Evolutionary conservation across 1,284 basidiomycete species (phyloP).

Genomic region (Naganishia liquefaciens): DNA sequence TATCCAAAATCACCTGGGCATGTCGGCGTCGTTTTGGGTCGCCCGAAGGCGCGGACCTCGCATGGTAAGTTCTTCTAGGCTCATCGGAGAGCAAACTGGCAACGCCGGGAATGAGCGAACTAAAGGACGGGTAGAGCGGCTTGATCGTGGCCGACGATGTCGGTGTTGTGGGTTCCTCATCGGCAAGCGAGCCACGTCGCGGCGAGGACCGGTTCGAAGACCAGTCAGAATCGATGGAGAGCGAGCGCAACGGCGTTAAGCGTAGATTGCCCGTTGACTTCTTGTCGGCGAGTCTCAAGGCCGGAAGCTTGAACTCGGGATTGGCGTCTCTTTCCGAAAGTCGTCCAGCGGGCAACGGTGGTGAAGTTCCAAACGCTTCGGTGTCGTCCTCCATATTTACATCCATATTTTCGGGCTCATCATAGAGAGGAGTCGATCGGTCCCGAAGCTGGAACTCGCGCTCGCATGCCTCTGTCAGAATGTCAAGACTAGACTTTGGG

Average conservation of each 20-base stretch:
- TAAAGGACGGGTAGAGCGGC: slow-evolving; percentile 22
- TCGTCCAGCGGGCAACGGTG: slow-evolving; percentile 22
- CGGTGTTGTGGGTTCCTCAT: slow-evolving; percentile 17
- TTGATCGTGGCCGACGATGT: slow-evolving; percentile 23
- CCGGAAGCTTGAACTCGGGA: slow-evolving; percentile 32
- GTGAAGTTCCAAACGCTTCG: slow-evolving; percentile 16
- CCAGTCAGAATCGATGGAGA: slow-evolving; percentile 25
- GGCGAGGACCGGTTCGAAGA: slow-evolving; percentile 9
- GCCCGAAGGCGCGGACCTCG: background rate
- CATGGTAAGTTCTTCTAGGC: background rate
- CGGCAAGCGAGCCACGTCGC: background rate
- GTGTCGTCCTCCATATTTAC: slow-evolving; percentile 31
- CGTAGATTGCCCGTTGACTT: background rate
- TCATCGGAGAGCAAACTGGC: slow-evolving; percentile 13
- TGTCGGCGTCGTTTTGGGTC: slow-evolving; percentile 16
- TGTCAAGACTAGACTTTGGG: slow-evolving; percentile 47
- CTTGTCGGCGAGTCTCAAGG: slow-evolving; percentile 14
- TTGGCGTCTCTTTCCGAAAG: slow-evolving; percentile 27
- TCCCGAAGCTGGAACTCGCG: slow-evolving; percentile 39
- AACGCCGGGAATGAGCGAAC: slow-evolving; percentile 12
- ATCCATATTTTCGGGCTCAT: slow-evolving; percentile 43
- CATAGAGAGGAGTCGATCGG: slow-evolving; percentile 38
- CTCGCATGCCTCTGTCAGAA: slow-evolving; percentile 49
- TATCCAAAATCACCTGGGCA: slow-evolving; percentile 18
- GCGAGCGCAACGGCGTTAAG: slow-evolving; percentile 7